Evolutionary conservation across 2,329 filamentous ascomycete genomes (phyloP), one percentile per base, ranked within the genome.

Genomic region (Aspergillus terreus): DNA sequence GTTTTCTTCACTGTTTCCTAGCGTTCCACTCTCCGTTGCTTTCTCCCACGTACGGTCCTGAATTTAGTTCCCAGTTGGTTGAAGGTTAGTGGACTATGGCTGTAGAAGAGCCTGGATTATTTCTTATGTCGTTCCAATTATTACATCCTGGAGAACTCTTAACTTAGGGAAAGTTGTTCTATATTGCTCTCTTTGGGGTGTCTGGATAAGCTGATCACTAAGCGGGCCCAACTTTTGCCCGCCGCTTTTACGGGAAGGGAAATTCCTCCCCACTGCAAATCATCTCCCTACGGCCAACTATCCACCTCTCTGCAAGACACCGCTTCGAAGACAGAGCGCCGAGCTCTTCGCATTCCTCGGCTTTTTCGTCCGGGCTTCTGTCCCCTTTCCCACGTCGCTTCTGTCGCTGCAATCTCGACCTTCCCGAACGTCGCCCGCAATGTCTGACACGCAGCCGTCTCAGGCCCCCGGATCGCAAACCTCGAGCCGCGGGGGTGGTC

Each of bases 401-500:
- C 47, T 47, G 25, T 44, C 44, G 48, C 44, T 51, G 38, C 46
- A 43, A 48, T 43, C 42, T 7, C 27, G 27, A 30, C 51, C 46
- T 47, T 46, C 49, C 48, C 21, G 35, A 47, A 45, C 45, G 14
- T 32, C 48, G 36, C 38, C 49, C 51, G 44, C 53, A 50, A 70
- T 70, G 67, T 61, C 66, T 58, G 67, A 70, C 41, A 58, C 58
- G 50, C 60, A 62, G 46, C 54, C 62, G 21, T 44, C 63, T 36
- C 58, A 49, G 40, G 50, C 58, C 49, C 38, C 63, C 46, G 59
- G 56, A 47, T 62, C 64, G 50, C 63, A 66, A 63, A 55, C 74
- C 48, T 71, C 76, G 57, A 76, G 73, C 54, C 67, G 15, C 40
- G 40, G 40, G 4, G 15, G 74, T 58, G 69, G 73, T 60, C 63